phyloP scores from a whole-genome alignment of 163 green algal genomes.

The Chloroidium sp. region DNA sequence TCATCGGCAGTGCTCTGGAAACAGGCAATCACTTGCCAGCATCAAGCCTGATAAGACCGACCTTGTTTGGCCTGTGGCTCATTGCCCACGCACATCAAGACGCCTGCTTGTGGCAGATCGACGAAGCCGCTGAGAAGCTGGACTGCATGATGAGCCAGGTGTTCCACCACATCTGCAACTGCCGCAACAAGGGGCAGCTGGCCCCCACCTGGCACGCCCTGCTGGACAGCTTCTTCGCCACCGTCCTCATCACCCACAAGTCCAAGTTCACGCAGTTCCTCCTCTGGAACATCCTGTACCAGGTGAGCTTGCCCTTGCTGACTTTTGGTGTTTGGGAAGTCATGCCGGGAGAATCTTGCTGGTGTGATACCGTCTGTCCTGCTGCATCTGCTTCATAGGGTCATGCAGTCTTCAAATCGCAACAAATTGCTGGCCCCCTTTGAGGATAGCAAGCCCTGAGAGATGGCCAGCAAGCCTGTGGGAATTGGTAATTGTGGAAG shows the following conservation, averaged over 20 bases:
- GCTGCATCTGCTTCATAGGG: not conserved
- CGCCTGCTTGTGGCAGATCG: constrained; percentile 23
- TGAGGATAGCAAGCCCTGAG: too few relatives aligned
- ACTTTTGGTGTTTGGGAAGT: not conserved
- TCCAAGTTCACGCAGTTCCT: constrained; percentile 86
- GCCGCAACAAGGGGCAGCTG: constrained; percentile 29
- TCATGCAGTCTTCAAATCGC: too few relatives aligned
- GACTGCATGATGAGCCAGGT: constrained; percentile 81
- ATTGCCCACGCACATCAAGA: not conserved
- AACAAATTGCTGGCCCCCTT: too few relatives aligned
- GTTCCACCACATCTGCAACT: constrained; percentile 58
- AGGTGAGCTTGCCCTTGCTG: constrained; percentile 8
- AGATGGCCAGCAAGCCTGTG: too few relatives aligned
- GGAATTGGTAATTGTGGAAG: too few relatives aligned
- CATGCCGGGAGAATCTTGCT: not conserved
- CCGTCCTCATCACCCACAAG: constrained; percentile 70
- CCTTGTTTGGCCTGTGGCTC: too few relatives aligned
- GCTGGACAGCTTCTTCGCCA: constrained; percentile 61
- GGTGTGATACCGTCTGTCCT: not conserved
- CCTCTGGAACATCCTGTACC: constrained; percentile 52
- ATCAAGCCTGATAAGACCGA: too few relatives aligned
- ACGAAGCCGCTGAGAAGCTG: constrained; percentile 79
- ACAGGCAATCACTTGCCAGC: too few relatives aligned
- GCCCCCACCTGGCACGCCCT: constrained; percentile 47
- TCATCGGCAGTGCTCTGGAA: too few relatives aligned